Conservation (phyloP, 331 rosid species). For the Rhamnella rubrinervis region DNA sequence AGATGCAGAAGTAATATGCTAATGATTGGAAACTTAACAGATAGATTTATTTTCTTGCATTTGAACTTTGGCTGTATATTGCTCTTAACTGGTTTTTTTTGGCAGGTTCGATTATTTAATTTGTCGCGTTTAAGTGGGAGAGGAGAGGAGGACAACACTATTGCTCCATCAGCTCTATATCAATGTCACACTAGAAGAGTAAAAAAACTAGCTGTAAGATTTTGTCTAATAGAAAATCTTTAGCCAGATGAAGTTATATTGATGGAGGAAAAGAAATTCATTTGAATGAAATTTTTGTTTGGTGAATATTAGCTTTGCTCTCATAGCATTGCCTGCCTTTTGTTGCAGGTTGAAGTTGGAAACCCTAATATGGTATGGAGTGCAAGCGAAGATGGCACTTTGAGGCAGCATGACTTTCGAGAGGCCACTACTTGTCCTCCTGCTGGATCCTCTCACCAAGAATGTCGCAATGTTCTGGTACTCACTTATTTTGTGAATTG, state of each 20-base stretch:
- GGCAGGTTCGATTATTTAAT: slow-evolving; percentile 91
- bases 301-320: slow-evolving; percentile 3
- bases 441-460: slow-evolving; percentile 85
- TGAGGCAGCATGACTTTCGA: slow-evolving; percentile 96
- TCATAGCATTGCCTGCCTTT: slow-evolving; percentile 18
- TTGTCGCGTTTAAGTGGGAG: slow-evolving; percentile 58
- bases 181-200: slow-evolving; percentile 94
- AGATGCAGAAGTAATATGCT: slow-evolving; percentile 82
- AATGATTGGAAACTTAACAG: slow-evolving; percentile 8
- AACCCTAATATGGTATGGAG: slow-evolving; percentile 99
- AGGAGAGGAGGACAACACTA: slow-evolving; percentile 50
- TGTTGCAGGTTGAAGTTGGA: slow-evolving; percentile 86
- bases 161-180: slow-evolving; percentile 65
- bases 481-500: neutral
- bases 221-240: slow-evolving; percentile 14
- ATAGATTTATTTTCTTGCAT: slow-evolving; percentile 19
- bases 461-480: slow-evolving; percentile 88
- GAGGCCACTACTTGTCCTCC: slow-evolving; percentile 87
- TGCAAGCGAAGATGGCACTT: slow-evolving; percentile 99
- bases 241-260: slow-evolving; percentile 13
- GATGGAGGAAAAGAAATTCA: slow-evolving; percentile 9
- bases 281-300: neutral
- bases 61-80: slow-evolving; percentile 14
- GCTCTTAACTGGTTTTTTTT: slow-evolving; percentile 21
- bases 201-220: slow-evolving; percentile 94